phyloP scores from a whole-genome alignment of 2,329 filamentous ascomycete genomes.

The Fusarium sp. region DNA sequence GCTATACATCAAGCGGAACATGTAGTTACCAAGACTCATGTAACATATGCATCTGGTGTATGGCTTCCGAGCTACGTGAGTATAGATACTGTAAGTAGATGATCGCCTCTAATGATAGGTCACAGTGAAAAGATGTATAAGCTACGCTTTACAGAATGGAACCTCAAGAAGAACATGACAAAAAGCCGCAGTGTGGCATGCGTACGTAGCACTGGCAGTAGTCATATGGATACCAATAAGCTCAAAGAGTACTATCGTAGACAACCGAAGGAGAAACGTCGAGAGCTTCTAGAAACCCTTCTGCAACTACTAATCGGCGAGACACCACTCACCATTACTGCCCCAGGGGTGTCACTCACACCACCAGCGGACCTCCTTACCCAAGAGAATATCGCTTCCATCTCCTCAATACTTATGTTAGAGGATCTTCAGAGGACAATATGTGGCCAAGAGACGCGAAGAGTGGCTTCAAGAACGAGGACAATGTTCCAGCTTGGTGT shows the following conservation, averaged over 20 bases:
- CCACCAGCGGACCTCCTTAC: not conserved
- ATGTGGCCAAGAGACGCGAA: not conserved
- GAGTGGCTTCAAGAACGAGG: not conserved
- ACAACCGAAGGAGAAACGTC: not conserved
- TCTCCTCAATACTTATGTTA: not conserved
- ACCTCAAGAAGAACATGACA: not conserved
- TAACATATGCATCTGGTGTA: not conserved
- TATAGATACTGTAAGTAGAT: not conserved
- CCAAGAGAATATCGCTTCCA: not conserved
- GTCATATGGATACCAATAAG: not conserved
- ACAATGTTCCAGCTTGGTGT: not conserved
- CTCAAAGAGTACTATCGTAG: not conserved
- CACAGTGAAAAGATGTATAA: not conserved
- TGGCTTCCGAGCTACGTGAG: not conserved
- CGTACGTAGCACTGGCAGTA: not conserved
- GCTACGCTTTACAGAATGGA: not conserved
- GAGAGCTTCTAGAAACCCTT: not conserved
- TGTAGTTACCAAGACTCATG: not conserved
- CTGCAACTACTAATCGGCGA: not conserved
- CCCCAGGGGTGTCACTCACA: not conserved
- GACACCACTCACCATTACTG: not conserved
- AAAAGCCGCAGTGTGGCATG: not conserved
- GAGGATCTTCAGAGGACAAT: not conserved
- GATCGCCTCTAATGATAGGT: not conserved
- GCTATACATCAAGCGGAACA: not conserved